Base-by-base conservation (phyloP, 2,329 filamentous ascomycete species). In the Pseudophaeomoniella oleicola region DNA sequence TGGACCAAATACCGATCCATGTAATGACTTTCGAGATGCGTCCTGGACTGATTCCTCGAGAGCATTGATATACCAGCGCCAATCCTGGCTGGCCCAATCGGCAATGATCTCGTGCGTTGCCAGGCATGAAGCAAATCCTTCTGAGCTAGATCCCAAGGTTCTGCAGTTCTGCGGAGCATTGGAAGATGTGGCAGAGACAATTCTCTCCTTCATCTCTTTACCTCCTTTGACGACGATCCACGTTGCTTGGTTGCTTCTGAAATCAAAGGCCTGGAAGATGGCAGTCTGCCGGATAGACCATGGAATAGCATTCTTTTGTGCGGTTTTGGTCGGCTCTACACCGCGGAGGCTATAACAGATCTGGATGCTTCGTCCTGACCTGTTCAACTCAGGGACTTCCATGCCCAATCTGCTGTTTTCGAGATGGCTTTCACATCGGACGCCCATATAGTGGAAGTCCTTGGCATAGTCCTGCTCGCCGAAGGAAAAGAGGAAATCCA, bases 141-240 rank as follows among this genome's bases (percentile, higher is more conserved):
- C 22, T 15, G 36, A 19, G 9, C 35, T 39, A 11, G 39, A 35
- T 12, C 34, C 35, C 37, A 33, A 43, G 19, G 16, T 38, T 18
- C 12, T 36, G 34, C 17, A 31, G 16, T 35, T 27, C 9, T 34
- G 15, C 12, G 22, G 16, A 3, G 33, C 13, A 4, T 37, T 16
- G 10, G 16, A 12, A 0, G 38, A 18, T 4, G 45, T 46, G 3
- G 41, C 42, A 29, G 44, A 43, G 9, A 39, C 37, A 3, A 62
- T 44, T 11, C 56, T 46, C 2, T 50, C 19, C 30, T 49, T 49
- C 5, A 63, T 51, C 1, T 51, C 10, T 1, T 46, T 37, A 35
- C 60, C 54, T 2, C 42, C 60, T 44, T 64, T 63, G 4, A 59
- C 39, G 5, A 54, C 43, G 4, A 60, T 47, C 60, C 60, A 64